These are phyloP conservation scores for Wallacemonas sp. DNA, from an alignment of 208 protist species.

Conservation along the genomic window DNA sequence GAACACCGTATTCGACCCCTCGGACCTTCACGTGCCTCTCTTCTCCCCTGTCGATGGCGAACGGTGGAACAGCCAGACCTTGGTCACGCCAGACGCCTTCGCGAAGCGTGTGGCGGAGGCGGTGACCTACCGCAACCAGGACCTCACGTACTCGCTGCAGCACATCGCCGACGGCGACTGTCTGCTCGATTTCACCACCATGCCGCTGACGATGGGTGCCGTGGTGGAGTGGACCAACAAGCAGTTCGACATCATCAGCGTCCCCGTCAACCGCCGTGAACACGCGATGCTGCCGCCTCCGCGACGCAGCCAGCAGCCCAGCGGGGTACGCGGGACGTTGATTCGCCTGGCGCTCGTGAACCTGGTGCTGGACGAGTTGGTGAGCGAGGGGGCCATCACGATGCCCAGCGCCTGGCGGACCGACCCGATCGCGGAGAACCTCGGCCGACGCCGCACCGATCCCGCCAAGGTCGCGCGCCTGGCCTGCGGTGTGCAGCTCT, in stretches of 20 bases:
- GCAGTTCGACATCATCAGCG: conserved; percentile 54
- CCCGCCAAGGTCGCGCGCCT: not conserved
- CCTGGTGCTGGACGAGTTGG: conserved; percentile 39
- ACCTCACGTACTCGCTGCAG: conserved; percentile 67
- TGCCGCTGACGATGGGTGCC: conserved; percentile 47
- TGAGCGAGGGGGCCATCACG: not conserved
- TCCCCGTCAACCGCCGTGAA: conserved; percentile 45
- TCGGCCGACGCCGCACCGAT: not conserved
- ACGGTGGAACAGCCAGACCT: conserved; percentile 29
- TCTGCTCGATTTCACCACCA: conserved; percentile 69
- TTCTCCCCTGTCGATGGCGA: conserved; percentile 78
- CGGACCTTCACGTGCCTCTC: conserved; percentile 46
- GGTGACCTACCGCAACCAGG: conserved; percentile 56
- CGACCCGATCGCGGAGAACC: not conserved
- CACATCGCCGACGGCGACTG: conserved; percentile 64
- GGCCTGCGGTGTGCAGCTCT: conserved; percentile 39
- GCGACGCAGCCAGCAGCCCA: conserved; percentile 47
- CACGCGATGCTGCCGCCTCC: conserved; percentile 45
- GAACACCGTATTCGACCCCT: conserved; percentile 43
- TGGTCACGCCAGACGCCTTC: conserved; percentile 22
- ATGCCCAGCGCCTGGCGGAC: not conserved
- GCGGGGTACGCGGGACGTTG: conserved; percentile 48
- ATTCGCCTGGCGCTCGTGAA: conserved; percentile 63
- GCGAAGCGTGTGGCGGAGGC: conserved; percentile 50
- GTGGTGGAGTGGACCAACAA: conserved; percentile 64